These are phyloP conservation scores for Bromus sterilis DNA, from an alignment of 176 grass and related monocot species.

Conservation along the genomic window DNA sequence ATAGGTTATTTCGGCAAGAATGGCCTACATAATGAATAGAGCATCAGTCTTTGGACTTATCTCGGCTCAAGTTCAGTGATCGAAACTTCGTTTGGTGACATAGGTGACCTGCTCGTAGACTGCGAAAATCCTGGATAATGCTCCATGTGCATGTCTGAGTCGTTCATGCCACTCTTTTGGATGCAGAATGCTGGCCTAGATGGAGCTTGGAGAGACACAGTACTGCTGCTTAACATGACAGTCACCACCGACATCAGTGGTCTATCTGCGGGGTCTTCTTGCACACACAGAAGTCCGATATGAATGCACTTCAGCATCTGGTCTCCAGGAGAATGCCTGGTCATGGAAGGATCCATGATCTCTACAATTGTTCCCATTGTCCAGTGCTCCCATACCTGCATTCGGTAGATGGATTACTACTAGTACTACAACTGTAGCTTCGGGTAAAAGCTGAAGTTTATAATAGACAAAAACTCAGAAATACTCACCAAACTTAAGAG, in stretches of 20 bases:
- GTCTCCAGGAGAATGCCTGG: conserved; percentile 23
- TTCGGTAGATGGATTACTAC: not conserved
- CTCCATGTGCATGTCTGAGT: not conserved
- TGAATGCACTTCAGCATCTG: conserved; percentile 48
- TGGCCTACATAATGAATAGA: not conserved
- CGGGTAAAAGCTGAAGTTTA: not conserved
- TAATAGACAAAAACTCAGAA: not conserved
- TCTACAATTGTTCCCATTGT: conserved; percentile 32
- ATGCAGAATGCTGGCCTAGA: conserved; percentile 45
- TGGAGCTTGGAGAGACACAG: conserved; percentile 43
- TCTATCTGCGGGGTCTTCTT: conserved; percentile 46
- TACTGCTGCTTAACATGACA: conserved; percentile 58
- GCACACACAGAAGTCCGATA: conserved; percentile 66
- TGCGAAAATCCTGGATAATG: not conserved
- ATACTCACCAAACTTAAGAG: conserved; percentile 53
- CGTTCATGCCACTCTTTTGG: conserved; percentile 16
- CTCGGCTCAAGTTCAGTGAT: conserved; percentile 53
- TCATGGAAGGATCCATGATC: conserved; percentile 37
- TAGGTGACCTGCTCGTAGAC: conserved; percentile 1
- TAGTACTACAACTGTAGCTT: not conserved
- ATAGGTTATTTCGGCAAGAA: not conserved
- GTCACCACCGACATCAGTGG: conserved; percentile 55
- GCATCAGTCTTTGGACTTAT: conserved; percentile 2
- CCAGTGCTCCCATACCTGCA: conserved; percentile 68
- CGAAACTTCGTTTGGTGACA: conserved; percentile 49